Conservation (phyloP, 768 basidiomycete genomes). For the Russula vinacea region DNA sequence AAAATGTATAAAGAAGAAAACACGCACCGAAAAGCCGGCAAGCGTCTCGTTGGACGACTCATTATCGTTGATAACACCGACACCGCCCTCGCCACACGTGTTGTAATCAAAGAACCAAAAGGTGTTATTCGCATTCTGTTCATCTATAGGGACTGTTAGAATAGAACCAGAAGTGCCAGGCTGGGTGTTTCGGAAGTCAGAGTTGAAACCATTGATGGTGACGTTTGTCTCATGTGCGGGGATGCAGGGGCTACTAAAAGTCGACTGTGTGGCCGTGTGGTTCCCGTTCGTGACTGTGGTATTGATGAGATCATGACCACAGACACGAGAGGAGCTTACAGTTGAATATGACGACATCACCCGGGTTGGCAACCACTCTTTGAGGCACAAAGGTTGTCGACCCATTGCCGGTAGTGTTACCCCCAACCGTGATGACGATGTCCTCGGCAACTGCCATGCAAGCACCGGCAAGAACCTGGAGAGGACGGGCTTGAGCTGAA, state of each 20-base stretch:
- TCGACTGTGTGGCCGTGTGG: conserved; percentile 49
- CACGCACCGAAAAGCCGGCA: conserved; percentile 45
- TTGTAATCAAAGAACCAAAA: conserved; percentile 61
- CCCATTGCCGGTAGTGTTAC: conserved; percentile 46
- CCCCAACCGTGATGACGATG: conserved; percentile 46
- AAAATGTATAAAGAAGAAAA: background rate
- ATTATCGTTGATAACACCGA: conserved; percentile 60
- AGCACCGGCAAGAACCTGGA: conserved; percentile 26
- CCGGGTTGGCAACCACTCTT: conserved; percentile 43
- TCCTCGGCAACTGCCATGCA: conserved; percentile 37
- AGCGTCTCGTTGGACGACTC: conserved; percentile 40
- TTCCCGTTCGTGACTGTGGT: conserved; percentile 42
- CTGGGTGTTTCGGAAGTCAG: conserved; percentile 47
- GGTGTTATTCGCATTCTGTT: conserved; percentile 43
- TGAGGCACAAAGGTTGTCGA: conserved; percentile 47
- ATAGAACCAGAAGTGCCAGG: conserved; percentile 49
- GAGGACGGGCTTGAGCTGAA: conserved; percentile 5
- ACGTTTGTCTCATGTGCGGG: conserved; percentile 47
- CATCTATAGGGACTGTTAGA: conserved; percentile 44
- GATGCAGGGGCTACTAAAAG: conserved; percentile 53
- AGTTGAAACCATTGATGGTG: conserved; percentile 59
- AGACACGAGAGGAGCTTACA: conserved; percentile 38
- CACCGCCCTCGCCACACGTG: conserved; percentile 55
- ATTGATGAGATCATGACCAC: conserved; percentile 42
- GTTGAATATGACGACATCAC: conserved; percentile 56